Evolutionary conservation across 1,284 basidiomycete species (phyloP), one percentile per base, ranked within the genome.

Genomic region (Entoloma clypeatum): DNA sequence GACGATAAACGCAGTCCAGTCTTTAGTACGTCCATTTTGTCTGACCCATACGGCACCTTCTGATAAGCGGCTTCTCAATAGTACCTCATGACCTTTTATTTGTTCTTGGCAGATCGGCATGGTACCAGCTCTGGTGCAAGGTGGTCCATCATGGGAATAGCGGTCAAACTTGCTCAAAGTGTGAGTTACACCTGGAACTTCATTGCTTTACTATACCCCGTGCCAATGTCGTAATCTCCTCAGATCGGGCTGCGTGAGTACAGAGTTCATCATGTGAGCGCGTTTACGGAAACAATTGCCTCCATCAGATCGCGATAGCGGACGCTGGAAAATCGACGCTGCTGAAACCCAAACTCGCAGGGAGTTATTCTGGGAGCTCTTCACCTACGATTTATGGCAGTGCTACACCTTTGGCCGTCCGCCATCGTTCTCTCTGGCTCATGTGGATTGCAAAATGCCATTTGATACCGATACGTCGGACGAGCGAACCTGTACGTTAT

Each of bases 41-140:
- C 29, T 39, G 42, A 24, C 45, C 11, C 24, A 31, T 10, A 11
- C 24, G 37, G 32, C 24, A 35, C 41, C 44, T 48, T 30, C 45
- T 60, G 34, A 56, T 46, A 7, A 27, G 21, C 14, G 24, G 24
- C 11, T 16, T 32, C 31, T 34, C 22, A 42, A 17, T 51, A 87
- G 84, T 83, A 77, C 59, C 65, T 87, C 49, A 87, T 87, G 82
- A 77, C 81, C 1, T 86, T 77, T 57, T 87, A 85, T 54, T 71
- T 86, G 18, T 86, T 86, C 63, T 64, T 87, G 44, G 72, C 77
- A 41, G 84, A 87, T 61, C 72, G 82, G 49, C 81, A 86, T 57
- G 82, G 82, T 11, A 79, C 74, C 18, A 76, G 72, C 49, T 79
- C 80, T 47, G 83, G 83, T 11, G 75, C 77, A n/a, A 71, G 85